Conservation (phyloP, 2,329 filamentous ascomycete genomes). For the Diaporthe batatas region DNA sequence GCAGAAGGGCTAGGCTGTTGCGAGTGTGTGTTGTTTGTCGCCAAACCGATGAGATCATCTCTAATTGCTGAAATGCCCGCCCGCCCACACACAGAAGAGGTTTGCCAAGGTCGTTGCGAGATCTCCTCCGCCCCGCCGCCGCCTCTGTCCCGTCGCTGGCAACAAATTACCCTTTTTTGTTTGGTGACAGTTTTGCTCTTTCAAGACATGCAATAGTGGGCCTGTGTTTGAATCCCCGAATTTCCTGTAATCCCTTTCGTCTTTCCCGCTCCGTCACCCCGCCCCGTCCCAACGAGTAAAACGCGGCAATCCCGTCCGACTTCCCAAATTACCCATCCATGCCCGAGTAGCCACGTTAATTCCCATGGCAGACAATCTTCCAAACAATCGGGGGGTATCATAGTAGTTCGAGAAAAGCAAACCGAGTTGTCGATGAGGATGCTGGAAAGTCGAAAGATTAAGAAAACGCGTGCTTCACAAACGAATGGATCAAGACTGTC, state of each 20-base stretch:
- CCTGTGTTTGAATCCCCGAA: background rate
- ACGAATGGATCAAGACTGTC: conserved; percentile 30
- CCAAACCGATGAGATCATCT: conserved; percentile 37
- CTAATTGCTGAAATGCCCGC: conserved; percentile 31
- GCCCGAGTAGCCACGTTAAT: conserved; percentile 32
- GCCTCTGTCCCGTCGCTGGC: conserved; percentile 4
- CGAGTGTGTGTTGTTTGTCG: conserved; percentile 25
- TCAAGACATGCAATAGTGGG: conserved; percentile 12
- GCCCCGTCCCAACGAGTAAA: conserved; percentile 16
- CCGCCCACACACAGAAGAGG: background rate
- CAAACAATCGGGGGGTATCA: conserved; percentile 33
- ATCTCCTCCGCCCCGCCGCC: background rate
- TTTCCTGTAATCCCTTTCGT: conserved; percentile 9
- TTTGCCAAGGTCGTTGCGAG: background rate
- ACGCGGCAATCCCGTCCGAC: conserved; percentile 24
- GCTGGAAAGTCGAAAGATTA: conserved; percentile 23
- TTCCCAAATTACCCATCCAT: conserved; percentile 32
- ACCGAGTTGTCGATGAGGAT: conserved; percentile 31
- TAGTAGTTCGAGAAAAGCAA: conserved; percentile 34
- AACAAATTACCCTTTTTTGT: background rate
- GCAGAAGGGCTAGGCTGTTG: conserved; percentile 30
- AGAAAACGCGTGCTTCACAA: conserved; percentile 4
- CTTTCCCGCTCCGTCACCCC: background rate
- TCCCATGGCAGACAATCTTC: conserved; percentile 21
- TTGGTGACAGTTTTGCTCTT: conserved; percentile 12